Conservation (phyloP, 1,284 basidiomycete genomes). For the Trichosporon coremiiforme region DNA sequence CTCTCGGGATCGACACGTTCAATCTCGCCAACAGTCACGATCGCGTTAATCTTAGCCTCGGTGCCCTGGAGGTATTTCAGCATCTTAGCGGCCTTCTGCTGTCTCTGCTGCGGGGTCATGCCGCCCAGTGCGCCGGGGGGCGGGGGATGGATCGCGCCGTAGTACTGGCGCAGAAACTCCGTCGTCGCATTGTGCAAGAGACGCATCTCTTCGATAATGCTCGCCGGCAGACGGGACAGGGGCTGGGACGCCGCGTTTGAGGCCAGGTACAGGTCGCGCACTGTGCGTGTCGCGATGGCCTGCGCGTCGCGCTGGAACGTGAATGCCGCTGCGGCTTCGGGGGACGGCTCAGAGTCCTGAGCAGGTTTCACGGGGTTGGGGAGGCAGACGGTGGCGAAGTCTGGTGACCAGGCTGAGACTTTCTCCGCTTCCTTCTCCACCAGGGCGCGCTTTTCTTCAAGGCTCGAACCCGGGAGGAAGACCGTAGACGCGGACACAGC, state of each 20-base stretch:
- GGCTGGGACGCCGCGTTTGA: conserved; percentile 43
- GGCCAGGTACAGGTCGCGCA: conserved; percentile 45
- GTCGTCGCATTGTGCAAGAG: conserved; percentile 89
- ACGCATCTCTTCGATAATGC: conserved; percentile 75
- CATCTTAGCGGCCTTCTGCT: conserved; percentile 80
- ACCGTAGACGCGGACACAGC: conserved; percentile 34
- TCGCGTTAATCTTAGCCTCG: conserved; percentile 73
- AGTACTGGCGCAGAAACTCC: conserved; percentile 95
- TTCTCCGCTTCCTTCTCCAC: conserved; percentile 29
- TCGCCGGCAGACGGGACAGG: conserved; percentile 77
- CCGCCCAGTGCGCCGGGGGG: conserved; percentile 60
- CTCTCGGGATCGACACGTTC: conserved; percentile 67
- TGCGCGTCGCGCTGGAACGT: conserved; percentile 43
- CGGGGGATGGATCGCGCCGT: conserved; percentile 83
- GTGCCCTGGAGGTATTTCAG: conserved; percentile 74
- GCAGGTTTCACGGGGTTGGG: conserved; percentile 37
- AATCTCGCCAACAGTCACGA: conserved; percentile 67
- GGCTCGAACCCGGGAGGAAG: conserved; percentile 52
- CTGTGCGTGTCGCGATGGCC: conserved; percentile 38
- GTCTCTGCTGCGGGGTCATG: conserved; percentile 55
- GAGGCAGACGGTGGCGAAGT: conserved; percentile 41
- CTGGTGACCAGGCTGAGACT: conserved; percentile 32
- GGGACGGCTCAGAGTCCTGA: conserved; percentile 24
- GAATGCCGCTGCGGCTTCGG: conserved; percentile 35
- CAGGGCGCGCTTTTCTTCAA: conserved; percentile 62